A percentile compares a stretch with the other conserved stretches of the same genome.
Evolutionary conservation across 768 basidiomycete genomes (phyloP).

Genomic region (Boletales sp.): DNA sequence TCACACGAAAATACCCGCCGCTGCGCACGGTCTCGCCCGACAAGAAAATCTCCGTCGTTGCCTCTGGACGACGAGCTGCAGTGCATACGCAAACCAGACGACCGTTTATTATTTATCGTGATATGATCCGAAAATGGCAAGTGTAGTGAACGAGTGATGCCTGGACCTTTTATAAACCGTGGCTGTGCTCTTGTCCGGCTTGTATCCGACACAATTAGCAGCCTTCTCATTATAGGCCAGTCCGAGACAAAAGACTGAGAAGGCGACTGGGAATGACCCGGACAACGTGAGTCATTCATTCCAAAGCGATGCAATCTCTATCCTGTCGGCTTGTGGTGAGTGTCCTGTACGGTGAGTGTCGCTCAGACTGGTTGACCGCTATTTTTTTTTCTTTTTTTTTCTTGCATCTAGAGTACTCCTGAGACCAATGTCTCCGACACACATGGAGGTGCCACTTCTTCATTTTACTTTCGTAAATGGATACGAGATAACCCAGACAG

Average conservation of each 20-base stretch:
- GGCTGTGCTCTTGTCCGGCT: constrained; percentile 15
- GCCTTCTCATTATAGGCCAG: constrained; percentile 1
- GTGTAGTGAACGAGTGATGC: constrained; percentile 14
- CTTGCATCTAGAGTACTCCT: no score
- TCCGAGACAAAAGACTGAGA: constrained; percentile 14
- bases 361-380: no score
- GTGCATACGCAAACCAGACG: no score
- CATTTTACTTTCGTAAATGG: constrained; percentile 23
- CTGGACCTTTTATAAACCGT: neutral
- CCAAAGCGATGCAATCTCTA: no score
- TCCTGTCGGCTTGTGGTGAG: neutral
- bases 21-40: no score
- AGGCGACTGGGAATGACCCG: neutral
- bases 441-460: neutral
- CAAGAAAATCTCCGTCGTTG: neutral
- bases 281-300: neutral
- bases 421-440: no score
- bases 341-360: no score
- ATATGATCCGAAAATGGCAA: constrained; percentile 18
- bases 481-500: neutral
- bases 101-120: neutral
- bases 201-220: constrained; percentile 21
- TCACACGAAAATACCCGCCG: neutral
- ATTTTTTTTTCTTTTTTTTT: no score
- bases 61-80: no score